These are phyloP conservation scores for Pichia sporocuriosa DNA, from an alignment of 805 yeast species.

Conservation along the genomic window DNA sequence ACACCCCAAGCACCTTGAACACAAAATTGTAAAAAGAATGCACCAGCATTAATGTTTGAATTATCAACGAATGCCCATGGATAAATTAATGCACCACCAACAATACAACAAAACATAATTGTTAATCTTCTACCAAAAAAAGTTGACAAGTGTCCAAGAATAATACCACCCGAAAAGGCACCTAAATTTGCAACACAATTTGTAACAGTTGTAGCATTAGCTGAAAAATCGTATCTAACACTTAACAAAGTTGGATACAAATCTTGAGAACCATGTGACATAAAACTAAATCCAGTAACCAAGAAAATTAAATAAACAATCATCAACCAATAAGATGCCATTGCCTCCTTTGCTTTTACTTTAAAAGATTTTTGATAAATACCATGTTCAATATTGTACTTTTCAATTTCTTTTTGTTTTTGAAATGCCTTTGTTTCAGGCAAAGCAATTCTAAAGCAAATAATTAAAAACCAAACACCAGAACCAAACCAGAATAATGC, in stretches of 20 bases:
- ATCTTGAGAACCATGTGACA: slow-evolving; percentile 61
- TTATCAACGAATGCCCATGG: slow-evolving; percentile 51
- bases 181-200: slow-evolving; percentile 54
- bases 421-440: slow-evolving; percentile 52
- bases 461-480: slow-evolving; percentile 42
- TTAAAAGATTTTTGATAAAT: slow-evolving; percentile 29
- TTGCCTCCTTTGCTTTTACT: slow-evolving; percentile 30
- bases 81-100: slow-evolving; percentile 56
- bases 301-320: slow-evolving; percentile 48
- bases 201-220: slow-evolving; percentile 45
- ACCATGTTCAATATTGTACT: slow-evolving; percentile 26
- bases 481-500: slow-evolving; percentile 64
- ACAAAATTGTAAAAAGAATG: slow-evolving; percentile 52
- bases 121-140: slow-evolving; percentile 50
- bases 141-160: slow-evolving; percentile 49
- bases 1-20: slow-evolving; percentile 72
- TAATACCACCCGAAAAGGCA: slow-evolving; percentile 49
- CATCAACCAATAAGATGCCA: slow-evolving; percentile 50
- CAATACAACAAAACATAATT: slow-evolving; percentile 43
- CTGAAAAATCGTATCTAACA: slow-evolving; percentile 37
- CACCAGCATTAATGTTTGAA: slow-evolving; percentile 52
- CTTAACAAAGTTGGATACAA: slow-evolving; percentile 49
- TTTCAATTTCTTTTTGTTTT: slow-evolving; percentile 33
- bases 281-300: slow-evolving; percentile 59
- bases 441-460: slow-evolving; percentile 35